These are phyloP conservation scores for Eurotiales sp. DNA, from an alignment of 2,329 filamentous ascomycete genomes.

Conservation along the genomic window DNA sequence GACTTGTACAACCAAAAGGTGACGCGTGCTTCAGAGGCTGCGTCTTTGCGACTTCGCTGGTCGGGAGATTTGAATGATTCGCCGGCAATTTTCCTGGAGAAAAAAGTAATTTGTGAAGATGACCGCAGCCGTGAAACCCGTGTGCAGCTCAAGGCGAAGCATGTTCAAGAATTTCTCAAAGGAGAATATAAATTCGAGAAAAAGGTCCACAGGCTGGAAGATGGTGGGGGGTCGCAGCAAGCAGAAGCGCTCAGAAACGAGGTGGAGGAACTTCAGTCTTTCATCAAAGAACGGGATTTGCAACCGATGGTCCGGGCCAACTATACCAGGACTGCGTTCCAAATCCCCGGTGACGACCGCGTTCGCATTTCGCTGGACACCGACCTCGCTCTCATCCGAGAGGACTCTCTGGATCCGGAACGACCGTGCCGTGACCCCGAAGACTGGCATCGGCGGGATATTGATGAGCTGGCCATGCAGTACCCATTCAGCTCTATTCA, in stretches of 20 bases:
- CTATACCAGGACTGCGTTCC: conserved; percentile 91
- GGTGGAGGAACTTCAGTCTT: conserved; percentile 72
- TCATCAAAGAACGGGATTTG: conserved; percentile 72
- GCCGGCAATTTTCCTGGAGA: conserved; percentile 80
- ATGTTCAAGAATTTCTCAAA: conserved; percentile 79
- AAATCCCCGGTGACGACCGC: conserved; percentile 87
- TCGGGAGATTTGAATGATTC: conserved; percentile 76
- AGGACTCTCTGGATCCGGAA: conserved; percentile 69
- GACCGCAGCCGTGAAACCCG: conserved; percentile 74
- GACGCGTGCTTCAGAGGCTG: conserved; percentile 67
- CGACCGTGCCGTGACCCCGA: conserved; percentile 85
- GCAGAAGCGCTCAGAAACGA: conserved; percentile 67
- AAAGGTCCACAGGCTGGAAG: conserved; percentile 75
- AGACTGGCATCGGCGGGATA: conserved; percentile 87
- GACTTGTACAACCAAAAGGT: conserved; percentile 84
- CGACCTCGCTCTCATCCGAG: conserved; percentile 78
- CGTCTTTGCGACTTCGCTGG: conserved; percentile 85
- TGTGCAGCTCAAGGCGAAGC: conserved; percentile 90
- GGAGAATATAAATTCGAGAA: conserved; percentile 92
- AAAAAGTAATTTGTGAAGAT: conserved; percentile 77
- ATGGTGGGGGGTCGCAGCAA: conserved; percentile 63
- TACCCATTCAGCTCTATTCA: conserved; percentile 86
- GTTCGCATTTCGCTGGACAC: conserved; percentile 93
- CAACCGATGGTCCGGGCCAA: conserved; percentile 86
- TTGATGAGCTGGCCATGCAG: conserved; percentile 75